These are phyloP conservation scores for Kingdonia uniflora DNA, from an alignment of 164 flowering plant species.

Conservation along the genomic window DNA sequence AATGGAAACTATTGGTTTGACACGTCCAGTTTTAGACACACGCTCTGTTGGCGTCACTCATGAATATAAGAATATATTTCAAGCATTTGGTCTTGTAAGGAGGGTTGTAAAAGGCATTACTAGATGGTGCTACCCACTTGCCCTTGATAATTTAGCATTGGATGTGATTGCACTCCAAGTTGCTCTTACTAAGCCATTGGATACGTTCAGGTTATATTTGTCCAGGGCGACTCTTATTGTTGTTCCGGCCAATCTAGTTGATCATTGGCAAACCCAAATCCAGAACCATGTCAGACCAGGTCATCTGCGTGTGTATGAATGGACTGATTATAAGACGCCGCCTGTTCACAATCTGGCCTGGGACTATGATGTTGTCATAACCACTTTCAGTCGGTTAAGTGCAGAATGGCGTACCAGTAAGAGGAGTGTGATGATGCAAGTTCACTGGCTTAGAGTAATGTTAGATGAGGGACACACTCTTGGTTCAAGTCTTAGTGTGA, in stretches of 20 bases:
- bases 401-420: constrained; percentile 78
- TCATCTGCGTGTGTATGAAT: constrained; percentile 58
- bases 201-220: constrained; percentile 60
- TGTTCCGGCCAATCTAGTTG: constrained; percentile 88
- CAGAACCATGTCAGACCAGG: constrained; percentile 64
- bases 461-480: constrained; percentile 98
- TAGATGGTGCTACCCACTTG: constrained; percentile 69
- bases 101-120: constrained; percentile 38
- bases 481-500: constrained; percentile 82
- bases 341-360: constrained; percentile 75
- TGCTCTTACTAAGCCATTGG: constrained; percentile 73
- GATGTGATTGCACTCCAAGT: constrained; percentile 67
- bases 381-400: constrained; percentile 88
- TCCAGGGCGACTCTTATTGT: constrained; percentile 87
- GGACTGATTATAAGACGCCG: constrained; percentile 71
- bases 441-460: constrained; percentile 90
- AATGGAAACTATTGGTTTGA: constrained; percentile 75
- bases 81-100: constrained; percentile 71
- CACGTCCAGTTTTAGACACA: constrained; percentile 40
- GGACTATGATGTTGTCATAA: constrained; percentile 92
- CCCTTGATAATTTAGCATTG: constrained; percentile 51
- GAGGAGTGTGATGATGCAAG: constrained; percentile 73
- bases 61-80: constrained; percentile 56
- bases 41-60: constrained; percentile 22
- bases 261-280: constrained; percentile 89